A percentile compares a stretch with the other conserved stretches of the same genome.
Conservation (phyloP, 441 rosid species). For the Pelargonium cotyledonis region DNA sequence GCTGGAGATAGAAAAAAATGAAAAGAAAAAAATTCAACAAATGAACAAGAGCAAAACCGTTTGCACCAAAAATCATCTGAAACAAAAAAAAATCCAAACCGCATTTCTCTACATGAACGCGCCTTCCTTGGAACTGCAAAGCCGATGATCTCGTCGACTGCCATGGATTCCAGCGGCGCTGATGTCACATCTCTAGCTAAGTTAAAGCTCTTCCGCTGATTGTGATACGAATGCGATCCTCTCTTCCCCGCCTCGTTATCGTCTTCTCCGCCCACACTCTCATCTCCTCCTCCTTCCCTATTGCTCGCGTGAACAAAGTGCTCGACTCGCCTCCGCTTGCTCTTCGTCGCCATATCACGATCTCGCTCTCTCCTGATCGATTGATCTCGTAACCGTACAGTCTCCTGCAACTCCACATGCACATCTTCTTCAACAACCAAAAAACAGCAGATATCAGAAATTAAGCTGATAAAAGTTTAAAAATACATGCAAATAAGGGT, state of each 20-base stretch:
- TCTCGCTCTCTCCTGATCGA: slow-evolving; percentile 27
- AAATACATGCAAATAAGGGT: not conserved
- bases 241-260: slow-evolving; percentile 30
- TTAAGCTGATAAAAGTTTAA: too few relatives aligned
- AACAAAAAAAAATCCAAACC: not conserved
- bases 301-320: slow-evolving; percentile 18
- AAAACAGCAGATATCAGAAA: not conserved
- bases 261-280: slow-evolving; percentile 34
- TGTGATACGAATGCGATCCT: slow-evolving; percentile 21
- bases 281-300: slow-evolving; percentile 33
- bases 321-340: slow-evolving; percentile 27
- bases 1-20: slow-evolving; percentile 17
- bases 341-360: slow-evolving; percentile 25
- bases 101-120: slow-evolving; percentile 33
- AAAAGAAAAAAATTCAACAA: not conserved
- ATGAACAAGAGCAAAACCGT: not conserved
- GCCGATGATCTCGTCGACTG: slow-evolving; percentile 36
- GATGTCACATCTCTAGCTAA: slow-evolving; percentile 17
- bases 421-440: slow-evolving; percentile 9
- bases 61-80: not conserved
- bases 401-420: slow-evolving; percentile 15
- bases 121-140: slow-evolving; percentile 42
- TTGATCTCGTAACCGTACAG: slow-evolving; percentile 24
- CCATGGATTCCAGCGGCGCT: slow-evolving; percentile 22
- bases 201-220: slow-evolving; percentile 23